Evolutionary conservation across 2,329 filamentous ascomycete genomes (phyloP), one percentile per base, ranked within the genome.

Genomic region (Periconia sp.): DNA sequence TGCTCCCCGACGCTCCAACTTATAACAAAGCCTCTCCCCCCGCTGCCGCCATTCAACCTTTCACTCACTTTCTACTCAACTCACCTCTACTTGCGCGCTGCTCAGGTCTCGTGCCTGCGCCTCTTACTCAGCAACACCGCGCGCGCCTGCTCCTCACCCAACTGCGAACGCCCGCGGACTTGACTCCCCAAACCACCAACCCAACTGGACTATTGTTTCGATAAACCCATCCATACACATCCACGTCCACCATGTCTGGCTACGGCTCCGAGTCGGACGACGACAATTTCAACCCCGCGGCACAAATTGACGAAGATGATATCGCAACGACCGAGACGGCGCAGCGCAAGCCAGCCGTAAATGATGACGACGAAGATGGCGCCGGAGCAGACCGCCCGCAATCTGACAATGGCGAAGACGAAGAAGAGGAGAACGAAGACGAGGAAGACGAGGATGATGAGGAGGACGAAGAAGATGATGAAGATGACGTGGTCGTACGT

Each of bases 251-350:
- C 37, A 72, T 73, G 70, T 65, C 69, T 33, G 63, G 60, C 50
- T 71, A 69, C 53, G 65, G 59, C 30, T 65, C 62, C 46, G 66
- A 69, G 50, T 71, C 69, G 14, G 88, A 89, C 43, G 90, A 94
- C 47, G 92, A 95, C 64, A 89, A 93, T 72, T 96, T 97, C 82
- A 96, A 96, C 73, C 92, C 92, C 47, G 85, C 82, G 46, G 87
- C 88, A 18, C 88, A 85, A 55, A 85, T 91, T 61, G 86, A 85
- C 47, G 89, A 91, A 55, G 82, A 79, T 59, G 76, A 77, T 45
- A 51, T 56, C 55, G 50, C 58, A 30, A 41, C 58, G 20, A 62
- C 54, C 33, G 61, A 64, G 46, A 49, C 56, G 10, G 59, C 56
- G 19, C 53, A 61, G 55, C 62, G 61, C 71, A 74, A 10, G 75